phyloP scores from a whole-genome alignment of 1,284 basidiomycete species.

The Leccinum subrobustum region DNA sequence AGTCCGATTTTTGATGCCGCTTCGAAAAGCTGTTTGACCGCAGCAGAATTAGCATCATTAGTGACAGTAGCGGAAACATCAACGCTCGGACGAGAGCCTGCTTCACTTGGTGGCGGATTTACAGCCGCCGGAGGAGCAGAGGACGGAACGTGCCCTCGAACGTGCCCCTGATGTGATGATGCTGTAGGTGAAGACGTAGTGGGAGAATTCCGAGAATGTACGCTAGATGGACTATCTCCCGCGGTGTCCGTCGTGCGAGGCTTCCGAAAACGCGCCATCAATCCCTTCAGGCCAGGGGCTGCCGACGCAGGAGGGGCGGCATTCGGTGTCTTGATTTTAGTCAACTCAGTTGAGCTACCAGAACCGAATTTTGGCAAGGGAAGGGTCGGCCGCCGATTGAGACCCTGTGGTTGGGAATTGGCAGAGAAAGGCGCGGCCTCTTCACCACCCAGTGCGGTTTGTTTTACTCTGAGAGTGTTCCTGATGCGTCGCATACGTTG shows the following conservation, averaged over 20 bases:
- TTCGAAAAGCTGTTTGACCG: conserved; percentile 69
- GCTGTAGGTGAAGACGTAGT: conserved; percentile 33
- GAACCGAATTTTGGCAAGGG: conserved; percentile 35
- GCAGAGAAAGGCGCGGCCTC: conserved; percentile 48
- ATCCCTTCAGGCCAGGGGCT: conserved; percentile 69
- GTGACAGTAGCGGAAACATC: conserved; percentile 22
- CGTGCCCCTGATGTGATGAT: conserved; percentile 34
- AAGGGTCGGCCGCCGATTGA: conserved; percentile 40
- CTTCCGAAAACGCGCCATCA: conserved; percentile 78
- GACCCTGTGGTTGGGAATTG: conserved; percentile 42
- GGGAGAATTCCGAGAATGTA: conserved; percentile 31
- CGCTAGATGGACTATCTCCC: conserved; percentile 34
- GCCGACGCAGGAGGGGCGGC: conserved; percentile 65
- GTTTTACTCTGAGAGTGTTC: conserved; percentile 67
- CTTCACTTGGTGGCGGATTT: conserved; percentile 12
- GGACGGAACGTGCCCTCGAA: conserved; percentile 20
- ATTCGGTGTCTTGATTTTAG: conserved; percentile 49
- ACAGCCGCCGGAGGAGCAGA: conserved; percentile 11
- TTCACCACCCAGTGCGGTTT: conserved; percentile 45
- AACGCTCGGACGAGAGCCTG: conserved; percentile 23
- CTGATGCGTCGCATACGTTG: conserved; percentile 70
- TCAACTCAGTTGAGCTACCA: conserved; percentile 50
- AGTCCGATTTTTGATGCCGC: conserved; percentile 73
- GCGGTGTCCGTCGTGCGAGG: conserved; percentile 42
- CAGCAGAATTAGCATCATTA: conserved; percentile 27